These are phyloP conservation scores for Polyporus tsugae DNA, from an alignment of 1,284 basidiomycete species.

Conservation along the genomic window DNA sequence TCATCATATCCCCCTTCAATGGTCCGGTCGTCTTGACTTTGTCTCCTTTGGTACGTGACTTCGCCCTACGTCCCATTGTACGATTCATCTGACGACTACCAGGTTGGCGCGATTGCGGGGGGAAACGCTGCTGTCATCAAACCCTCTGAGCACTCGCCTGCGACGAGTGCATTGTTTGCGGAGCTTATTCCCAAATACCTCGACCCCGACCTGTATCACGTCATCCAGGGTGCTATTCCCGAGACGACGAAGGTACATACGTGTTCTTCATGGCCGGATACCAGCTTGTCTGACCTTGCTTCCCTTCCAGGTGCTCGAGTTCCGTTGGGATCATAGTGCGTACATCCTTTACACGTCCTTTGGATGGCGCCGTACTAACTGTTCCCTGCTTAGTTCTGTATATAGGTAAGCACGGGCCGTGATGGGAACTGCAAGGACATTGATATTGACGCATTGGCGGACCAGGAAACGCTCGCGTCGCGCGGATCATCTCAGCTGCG, in stretches of 20 bases:
- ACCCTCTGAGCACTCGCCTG: constrained; percentile 80
- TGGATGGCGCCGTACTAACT: not conserved
- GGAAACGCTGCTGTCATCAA: constrained; percentile 82
- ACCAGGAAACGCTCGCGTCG: constrained; percentile 76
- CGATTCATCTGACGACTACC: not conserved
- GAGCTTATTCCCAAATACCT: constrained; percentile 85
- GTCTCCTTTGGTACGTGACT: constrained; percentile 56
- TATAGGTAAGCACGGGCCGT: not conserved
- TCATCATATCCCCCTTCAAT: constrained; percentile 70
- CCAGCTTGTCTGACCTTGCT: not conserved
- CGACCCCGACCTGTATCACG: constrained; percentile 72
- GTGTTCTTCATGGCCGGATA: no score
- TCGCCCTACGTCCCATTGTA: not conserved
- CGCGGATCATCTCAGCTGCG: constrained; percentile 79
- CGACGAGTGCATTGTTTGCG: constrained; percentile 70
- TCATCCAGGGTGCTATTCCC: constrained; percentile 81
- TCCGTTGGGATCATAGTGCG: constrained; percentile 89
- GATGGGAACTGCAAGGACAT: not conserved
- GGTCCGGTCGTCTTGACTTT: constrained; percentile 57
- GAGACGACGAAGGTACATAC: constrained; percentile 73
- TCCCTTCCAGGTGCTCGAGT: constrained; percentile 65
- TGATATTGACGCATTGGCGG: not conserved
- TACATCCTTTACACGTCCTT: constrained; percentile 19
- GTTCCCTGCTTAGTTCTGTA: not conserved
- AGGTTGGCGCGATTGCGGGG: constrained; percentile 83